Conservation (phyloP, 2,329 filamentous ascomycete species). For the Penicillium corylophilum region DNA sequence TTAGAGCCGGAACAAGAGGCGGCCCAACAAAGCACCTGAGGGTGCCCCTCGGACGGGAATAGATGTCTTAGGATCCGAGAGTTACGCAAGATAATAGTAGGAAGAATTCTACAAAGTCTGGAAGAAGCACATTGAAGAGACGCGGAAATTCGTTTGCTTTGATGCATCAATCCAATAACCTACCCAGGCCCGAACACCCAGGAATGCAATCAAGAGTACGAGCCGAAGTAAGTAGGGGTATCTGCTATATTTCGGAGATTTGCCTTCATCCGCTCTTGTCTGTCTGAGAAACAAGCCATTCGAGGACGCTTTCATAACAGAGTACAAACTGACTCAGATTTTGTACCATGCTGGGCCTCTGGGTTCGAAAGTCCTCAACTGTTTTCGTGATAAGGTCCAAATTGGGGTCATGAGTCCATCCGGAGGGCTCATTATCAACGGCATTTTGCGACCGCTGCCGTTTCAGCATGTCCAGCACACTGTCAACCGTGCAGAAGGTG, state of each 20-base stretch:
- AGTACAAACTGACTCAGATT: slow-evolving; percentile 90
- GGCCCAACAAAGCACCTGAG: too few relatives aligned
- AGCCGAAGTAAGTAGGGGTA: slow-evolving; percentile 13
- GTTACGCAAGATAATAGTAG: too few relatives aligned
- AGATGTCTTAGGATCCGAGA: too few relatives aligned
- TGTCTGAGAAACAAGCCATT: slow-evolving; percentile 65
- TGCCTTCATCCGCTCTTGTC: slow-evolving; percentile 10
- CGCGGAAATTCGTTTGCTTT: neutral
- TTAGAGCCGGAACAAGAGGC: too few relatives aligned
- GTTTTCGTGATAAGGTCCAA: slow-evolving; percentile 81
- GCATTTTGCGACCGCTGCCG: slow-evolving; percentile 59
- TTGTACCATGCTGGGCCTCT: slow-evolving; percentile 95
- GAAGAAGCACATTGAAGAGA: neutral
- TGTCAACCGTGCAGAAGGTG: slow-evolving; percentile 94
- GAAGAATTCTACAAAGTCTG: neutral
- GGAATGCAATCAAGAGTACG: slow-evolving; percentile 4
- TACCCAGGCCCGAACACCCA: neutral
- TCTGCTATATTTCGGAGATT: slow-evolving; percentile 9
- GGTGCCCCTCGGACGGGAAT: too few relatives aligned
- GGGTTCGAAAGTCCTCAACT: slow-evolving; percentile 84
- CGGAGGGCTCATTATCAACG: slow-evolving; percentile 26
- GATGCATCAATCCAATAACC: neutral
- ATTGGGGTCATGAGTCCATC: slow-evolving; percentile 68
- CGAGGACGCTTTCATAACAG: slow-evolving; percentile 91
- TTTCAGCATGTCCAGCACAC: slow-evolving; percentile 93